Conservation (phyloP, 2,329 filamentous ascomycete species). For the Colletotrichum phormii region DNA sequence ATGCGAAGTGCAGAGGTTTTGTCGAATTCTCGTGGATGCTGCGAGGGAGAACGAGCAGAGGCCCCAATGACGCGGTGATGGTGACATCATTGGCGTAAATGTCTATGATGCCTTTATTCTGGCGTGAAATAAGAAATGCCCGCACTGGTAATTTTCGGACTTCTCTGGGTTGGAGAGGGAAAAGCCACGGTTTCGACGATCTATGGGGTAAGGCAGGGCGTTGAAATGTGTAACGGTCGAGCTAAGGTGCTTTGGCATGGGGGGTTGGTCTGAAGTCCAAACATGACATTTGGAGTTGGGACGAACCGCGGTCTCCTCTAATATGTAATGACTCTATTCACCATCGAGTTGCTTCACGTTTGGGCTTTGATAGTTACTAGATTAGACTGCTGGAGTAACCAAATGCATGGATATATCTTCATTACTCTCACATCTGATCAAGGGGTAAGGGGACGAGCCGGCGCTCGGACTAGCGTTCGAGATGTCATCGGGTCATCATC, state of each 20-base stretch:
- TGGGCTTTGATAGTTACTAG: background rate
- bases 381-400: too few relatives aligned
- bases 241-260: background rate
- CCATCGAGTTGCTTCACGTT: background rate
- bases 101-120: slow-evolving; percentile 28
- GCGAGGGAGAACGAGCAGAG: background rate
- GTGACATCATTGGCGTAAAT: slow-evolving; percentile 26
- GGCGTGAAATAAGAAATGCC: slow-evolving; percentile 17
- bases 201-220: background rate
- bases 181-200: slow-evolving; percentile 1
- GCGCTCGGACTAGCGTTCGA: background rate
- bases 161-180: background rate
- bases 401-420: too few relatives aligned
- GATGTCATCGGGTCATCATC: slow-evolving; percentile 12
- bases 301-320: background rate
- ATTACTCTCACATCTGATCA: background rate
- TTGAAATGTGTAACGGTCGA: background rate
- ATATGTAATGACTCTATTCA: background rate
- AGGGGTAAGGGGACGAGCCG: background rate
- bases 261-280: background rate
- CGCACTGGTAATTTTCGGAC: background rate
- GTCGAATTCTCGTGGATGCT: background rate
- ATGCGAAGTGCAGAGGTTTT: background rate
- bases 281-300: background rate
- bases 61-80: slow-evolving; percentile 5